Conservation (phyloP, 1,139 yeast genomes). For the Pichia sp. region DNA sequence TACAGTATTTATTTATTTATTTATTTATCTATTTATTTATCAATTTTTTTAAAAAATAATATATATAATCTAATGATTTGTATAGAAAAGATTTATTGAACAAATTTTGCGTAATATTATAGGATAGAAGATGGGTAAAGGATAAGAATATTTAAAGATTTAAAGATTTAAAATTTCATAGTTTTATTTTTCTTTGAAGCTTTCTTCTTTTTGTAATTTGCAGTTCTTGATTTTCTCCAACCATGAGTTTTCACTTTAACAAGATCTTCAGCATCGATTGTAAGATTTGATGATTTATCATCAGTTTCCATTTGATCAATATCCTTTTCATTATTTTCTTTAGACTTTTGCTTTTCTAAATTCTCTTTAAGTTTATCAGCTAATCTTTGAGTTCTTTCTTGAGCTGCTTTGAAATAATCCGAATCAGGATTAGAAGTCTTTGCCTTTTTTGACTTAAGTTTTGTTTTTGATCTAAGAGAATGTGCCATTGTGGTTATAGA, state of each 20-base stretch:
- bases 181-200: constrained; percentile 41
- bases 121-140: not conserved
- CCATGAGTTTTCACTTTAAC: constrained; percentile 65
- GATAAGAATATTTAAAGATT: too few species aligned
- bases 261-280: constrained; percentile 18
- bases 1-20: too few species aligned
- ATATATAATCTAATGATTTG: too few species aligned
- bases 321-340: constrained; percentile 19
- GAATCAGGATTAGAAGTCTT: constrained; percentile 51
- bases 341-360: constrained; percentile 37
- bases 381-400: constrained; percentile 63
- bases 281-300: constrained; percentile 4
- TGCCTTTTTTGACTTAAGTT: constrained; percentile 65
- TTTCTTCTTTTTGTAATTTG: constrained; percentile 54
- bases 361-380: constrained; percentile 53
- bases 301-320: constrained; percentile 32
- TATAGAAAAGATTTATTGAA: too few species aligned
- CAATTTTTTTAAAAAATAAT: too few species aligned
- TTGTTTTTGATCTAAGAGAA: constrained; percentile 79
- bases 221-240: constrained; percentile 76
- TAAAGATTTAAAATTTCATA: constrained; percentile 20
- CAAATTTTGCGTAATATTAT: too few species aligned
- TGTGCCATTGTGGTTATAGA: constrained; percentile 56
- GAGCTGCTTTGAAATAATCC: constrained; percentile 55
- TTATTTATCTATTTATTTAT: too few species aligned